phyloP scores from a whole-genome alignment of 2,329 filamentous ascomycete genomes.

The Fusarium agapanthi region DNA sequence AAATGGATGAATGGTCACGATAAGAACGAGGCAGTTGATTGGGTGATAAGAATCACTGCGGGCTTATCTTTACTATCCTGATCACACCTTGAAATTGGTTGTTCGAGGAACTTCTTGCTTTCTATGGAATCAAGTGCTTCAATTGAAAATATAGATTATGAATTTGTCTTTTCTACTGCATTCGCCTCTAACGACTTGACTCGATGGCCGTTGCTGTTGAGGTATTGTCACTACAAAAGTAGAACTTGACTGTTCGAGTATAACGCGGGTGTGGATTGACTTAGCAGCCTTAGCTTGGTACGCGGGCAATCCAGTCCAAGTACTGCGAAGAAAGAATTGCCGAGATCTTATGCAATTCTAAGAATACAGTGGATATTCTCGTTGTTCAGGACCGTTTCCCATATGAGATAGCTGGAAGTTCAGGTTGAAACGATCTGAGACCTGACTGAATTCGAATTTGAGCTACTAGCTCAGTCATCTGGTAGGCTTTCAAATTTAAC shows the following conservation, averaged over 20 bases:
- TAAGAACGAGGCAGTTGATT: not conserved
- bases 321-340: not conserved
- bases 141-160: accelerated
- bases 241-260: not conserved
- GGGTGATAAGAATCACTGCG: not conserved
- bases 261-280: not conserved
- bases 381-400: accelerated
- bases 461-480: not conserved
- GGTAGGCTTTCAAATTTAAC: not conserved
- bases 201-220: not conserved
- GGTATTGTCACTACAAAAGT: not conserved
- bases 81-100: not conserved
- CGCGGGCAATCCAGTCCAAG: not conserved
- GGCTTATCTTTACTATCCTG: not conserved
- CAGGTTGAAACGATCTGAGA: not conserved
- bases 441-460: not conserved
- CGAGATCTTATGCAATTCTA: too few species aligned
- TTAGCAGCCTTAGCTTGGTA: not conserved
- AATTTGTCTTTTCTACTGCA: accelerated
- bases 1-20: not conserved
- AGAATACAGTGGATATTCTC: accelerated
- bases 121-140: not conserved
- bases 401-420: not conserved
- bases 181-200: accelerated
- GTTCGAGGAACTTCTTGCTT: not conserved